Evolutionary conservation across 2,329 filamentous ascomycete species (phyloP).

Genomic region (Rhexocercosporidium sp.): DNA sequence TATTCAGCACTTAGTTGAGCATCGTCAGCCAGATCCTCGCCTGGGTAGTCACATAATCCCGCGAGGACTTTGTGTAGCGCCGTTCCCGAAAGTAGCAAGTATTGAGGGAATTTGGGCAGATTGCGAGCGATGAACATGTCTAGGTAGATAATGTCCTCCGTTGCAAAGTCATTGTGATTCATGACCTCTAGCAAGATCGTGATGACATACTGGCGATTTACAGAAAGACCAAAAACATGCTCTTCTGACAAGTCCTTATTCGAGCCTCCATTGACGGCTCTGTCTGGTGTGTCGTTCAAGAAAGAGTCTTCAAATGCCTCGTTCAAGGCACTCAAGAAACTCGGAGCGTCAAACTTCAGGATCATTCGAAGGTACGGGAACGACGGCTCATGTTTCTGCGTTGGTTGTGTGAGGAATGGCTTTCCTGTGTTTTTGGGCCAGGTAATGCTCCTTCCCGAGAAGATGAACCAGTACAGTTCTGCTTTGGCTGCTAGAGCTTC

Average conservation of each 20-base stretch:
- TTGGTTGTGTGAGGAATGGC: slow-evolving; percentile 64
- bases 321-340: slow-evolving; percentile 93
- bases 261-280: slow-evolving; percentile 58
- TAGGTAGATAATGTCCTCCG: slow-evolving; percentile 87
- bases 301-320: slow-evolving; percentile 97
- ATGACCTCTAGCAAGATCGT: slow-evolving; percentile 92
- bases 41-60: slow-evolving; percentile 85
- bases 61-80: slow-evolving; percentile 80
- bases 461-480: slow-evolving; percentile 91
- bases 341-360: slow-evolving; percentile 86
- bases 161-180: slow-evolving; percentile 74
- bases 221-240: slow-evolving; percentile 70
- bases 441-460: slow-evolving; percentile 77
- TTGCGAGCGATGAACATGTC: slow-evolving; percentile 99
- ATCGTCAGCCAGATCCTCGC: slow-evolving; percentile 82
- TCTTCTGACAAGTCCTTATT: slow-evolving; percentile 62
- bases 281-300: slow-evolving; percentile 78
- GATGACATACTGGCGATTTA: slow-evolving; percentile 91
- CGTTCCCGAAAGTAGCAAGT: slow-evolving; percentile 87
- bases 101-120: slow-evolving; percentile 94
- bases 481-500: slow-evolving; percentile 79
- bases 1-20: slow-evolving; percentile 98
- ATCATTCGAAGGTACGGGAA: slow-evolving; percentile 87
- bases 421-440: slow-evolving; percentile 73
- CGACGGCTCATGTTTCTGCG: slow-evolving; percentile 66